Percentiles rank a stretch among this genome's conserved stretches.
phyloP scores from a whole-genome alignment of 768 basidiomycete genomes.

The Dentipellis sp. region DNA sequence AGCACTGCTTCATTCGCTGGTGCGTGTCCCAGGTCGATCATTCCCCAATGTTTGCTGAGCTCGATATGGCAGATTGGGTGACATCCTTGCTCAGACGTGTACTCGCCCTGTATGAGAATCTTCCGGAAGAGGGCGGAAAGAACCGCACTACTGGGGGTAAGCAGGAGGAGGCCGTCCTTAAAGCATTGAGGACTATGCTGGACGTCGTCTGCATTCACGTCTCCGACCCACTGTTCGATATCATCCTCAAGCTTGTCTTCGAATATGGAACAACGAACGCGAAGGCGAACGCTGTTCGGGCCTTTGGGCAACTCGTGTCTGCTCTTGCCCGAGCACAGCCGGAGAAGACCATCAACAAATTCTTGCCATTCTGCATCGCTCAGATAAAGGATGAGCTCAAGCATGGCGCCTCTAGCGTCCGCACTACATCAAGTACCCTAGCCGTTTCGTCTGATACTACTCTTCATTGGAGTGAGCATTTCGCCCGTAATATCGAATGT shows the following conservation, averaged over 20 bases:
- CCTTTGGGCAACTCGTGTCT: conserved; percentile 81
- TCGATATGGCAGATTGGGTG: conserved; percentile 56
- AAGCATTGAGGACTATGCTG: conserved; percentile 69
- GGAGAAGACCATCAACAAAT: conserved; percentile 65
- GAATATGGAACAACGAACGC: conserved; percentile 87
- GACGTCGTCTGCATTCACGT: conserved; percentile 79
- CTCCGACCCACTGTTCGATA: conserved; percentile 71
- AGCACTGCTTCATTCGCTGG: conserved; percentile 75
- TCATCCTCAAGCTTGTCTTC: conserved; percentile 75
- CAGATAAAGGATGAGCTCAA: conserved; percentile 82
- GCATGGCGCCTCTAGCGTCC: conserved; percentile 80
- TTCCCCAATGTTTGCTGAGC: not conserved
- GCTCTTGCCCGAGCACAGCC: conserved; percentile 77
- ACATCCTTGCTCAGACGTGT: conserved; percentile 68
- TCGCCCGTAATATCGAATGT: not conserved
- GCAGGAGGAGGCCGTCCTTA: conserved; percentile 67
- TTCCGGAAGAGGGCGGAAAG: conserved; percentile 92
- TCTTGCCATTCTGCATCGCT: conserved; percentile 65
- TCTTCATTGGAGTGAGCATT: conserved; percentile 78
- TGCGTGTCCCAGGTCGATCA: conserved; percentile 20
- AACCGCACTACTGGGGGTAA: conserved; percentile 82
- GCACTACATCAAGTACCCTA: conserved; percentile 68
- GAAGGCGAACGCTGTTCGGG: conserved; percentile 84
- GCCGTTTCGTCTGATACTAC: conserved; percentile 81
- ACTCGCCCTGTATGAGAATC: conserved; percentile 78